Evolutionary conservation across 2,329 filamentous ascomycete genomes (phyloP).

Genomic region (Pseudogymnoascus sp.): DNA sequence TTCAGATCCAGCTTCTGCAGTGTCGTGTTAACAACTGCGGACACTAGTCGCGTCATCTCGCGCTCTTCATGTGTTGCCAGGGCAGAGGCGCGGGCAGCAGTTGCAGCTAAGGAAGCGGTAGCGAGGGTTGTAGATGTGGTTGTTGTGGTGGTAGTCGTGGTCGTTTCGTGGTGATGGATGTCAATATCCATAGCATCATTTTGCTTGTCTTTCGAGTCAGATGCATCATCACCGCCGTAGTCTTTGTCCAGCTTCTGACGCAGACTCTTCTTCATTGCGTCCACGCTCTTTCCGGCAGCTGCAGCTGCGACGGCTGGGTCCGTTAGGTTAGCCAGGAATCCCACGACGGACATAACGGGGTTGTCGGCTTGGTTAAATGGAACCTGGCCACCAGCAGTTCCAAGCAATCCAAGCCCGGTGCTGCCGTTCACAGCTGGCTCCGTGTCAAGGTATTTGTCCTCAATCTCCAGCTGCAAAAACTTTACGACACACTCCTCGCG

Average conservation of each 20-base stretch:
- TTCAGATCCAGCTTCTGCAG: conserved; percentile 94
- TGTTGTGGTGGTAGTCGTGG: conserved; percentile 41
- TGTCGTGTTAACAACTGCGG: conserved; percentile 86
- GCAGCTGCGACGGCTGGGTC: conserved; percentile 87
- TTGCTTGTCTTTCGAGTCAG: conserved; percentile 47
- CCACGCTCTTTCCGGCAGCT: conserved; percentile 79
- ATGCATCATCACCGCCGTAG: conserved; percentile 34
- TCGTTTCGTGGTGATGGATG: conserved; percentile 41
- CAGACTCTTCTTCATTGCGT: conserved; percentile 74
- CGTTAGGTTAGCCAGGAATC: conserved; percentile 84
- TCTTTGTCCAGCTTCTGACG: conserved; percentile 68
- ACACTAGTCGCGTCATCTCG: conserved; percentile 89
- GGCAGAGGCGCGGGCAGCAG: conserved; percentile 77
- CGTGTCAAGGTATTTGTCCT: conserved; percentile 90
- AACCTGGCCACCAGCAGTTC: conserved; percentile 68
- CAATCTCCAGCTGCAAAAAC: conserved; percentile 92
- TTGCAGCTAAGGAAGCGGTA: conserved; percentile 75
- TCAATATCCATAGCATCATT: conserved; percentile 61
- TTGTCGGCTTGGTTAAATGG: conserved; percentile 93
- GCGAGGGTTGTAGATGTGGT: conserved; percentile 49
- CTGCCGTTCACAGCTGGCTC: conserved; percentile 51
- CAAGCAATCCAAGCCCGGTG: conserved; percentile 58
- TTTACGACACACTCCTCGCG: conserved; percentile 95
- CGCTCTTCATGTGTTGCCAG: conserved; percentile 94
- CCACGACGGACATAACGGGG: conserved; percentile 91